These are phyloP conservation scores for Tolypocladium amazonense DNA, from an alignment of 2,329 filamentous ascomycete species.

Conservation along the genomic window DNA sequence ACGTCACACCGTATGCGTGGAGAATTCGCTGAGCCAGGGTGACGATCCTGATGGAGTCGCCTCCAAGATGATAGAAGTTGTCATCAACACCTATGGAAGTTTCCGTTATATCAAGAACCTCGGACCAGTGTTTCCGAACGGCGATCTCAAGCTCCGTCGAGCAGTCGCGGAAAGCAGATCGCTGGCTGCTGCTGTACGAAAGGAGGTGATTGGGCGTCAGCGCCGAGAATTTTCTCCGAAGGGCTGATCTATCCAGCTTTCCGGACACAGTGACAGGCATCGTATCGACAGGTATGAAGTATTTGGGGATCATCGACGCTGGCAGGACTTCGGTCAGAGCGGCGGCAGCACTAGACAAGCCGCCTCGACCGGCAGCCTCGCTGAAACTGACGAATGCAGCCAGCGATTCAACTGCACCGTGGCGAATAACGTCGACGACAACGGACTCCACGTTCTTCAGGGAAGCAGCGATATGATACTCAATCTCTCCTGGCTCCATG, in stretches of 20 bases:
- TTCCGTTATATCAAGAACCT: slow-evolving; percentile 2
- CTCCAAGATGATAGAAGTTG: slow-evolving; percentile 7
- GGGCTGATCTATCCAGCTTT: slow-evolving; percentile 3
- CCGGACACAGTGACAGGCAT: slow-evolving; percentile 19
- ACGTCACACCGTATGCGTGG: neutral
- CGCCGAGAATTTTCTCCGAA: neutral
- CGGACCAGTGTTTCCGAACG: slow-evolving; percentile 9
- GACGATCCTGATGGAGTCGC: slow-evolving; percentile 6
- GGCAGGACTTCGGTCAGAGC: neutral
- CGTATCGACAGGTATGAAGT: slow-evolving; percentile 24
- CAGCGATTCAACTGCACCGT: neutral
- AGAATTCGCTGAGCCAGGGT: neutral
- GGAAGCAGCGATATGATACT: slow-evolving; percentile 4
- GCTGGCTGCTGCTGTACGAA: neutral
- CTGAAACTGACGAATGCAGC: neutral
- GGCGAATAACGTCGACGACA: slow-evolving; percentile 2
- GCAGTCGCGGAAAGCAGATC: neutral
- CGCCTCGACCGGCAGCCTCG: neutral
- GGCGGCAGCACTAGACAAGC: neutral
- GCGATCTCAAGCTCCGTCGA: slow-evolving; percentile 6
- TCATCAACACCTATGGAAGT: slow-evolving; percentile 7
- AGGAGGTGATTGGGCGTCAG: neutral
- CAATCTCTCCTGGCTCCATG: slow-evolving; percentile 32
- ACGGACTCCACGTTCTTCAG: slow-evolving; percentile 1
- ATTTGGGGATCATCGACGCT: slow-evolving; percentile 18